A percentile compares a stretch with the other conserved stretches of the same genome.
Conservation (phyloP, 192 early-diverging fungal species). For the Backusella mclennaniae region DNA sequence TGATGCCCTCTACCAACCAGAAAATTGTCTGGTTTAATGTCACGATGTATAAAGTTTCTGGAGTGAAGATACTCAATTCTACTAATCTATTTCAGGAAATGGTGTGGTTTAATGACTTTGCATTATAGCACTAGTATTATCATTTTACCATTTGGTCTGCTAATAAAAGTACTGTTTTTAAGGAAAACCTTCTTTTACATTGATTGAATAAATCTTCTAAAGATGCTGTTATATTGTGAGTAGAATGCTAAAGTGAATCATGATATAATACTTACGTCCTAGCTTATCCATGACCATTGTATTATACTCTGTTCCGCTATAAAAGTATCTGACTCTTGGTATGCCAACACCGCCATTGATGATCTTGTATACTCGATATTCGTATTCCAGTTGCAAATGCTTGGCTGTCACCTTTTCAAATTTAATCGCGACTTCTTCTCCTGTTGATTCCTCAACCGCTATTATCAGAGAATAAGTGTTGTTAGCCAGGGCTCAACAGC, state of each 20-base stretch:
- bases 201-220: slow-evolving; percentile 90
- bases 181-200: slow-evolving; percentile 84
- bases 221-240: slow-evolving; percentile 36
- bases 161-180: slow-evolving; percentile 83
- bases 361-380: slow-evolving; percentile 91
- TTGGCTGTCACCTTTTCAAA: slow-evolving; percentile 89
- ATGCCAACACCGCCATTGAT: slow-evolving; percentile 92
- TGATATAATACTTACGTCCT: slow-evolving; percentile 43
- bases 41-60: slow-evolving; percentile 88
- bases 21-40: slow-evolving; percentile 93
- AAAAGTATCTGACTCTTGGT: slow-evolving; percentile 83
- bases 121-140: not conserved
- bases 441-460: slow-evolving; percentile 83
- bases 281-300: slow-evolving; percentile 89
- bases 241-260: too few species aligned
- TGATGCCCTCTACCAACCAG: slow-evolving; percentile 82
- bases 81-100: slow-evolving; percentile 40
- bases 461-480: not conserved
- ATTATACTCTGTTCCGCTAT: slow-evolving; percentile 78
- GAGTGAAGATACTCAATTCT: slow-evolving; percentile 71
- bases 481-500: too few species aligned
- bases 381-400: slow-evolving; percentile 98
- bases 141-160: slow-evolving; percentile 78
- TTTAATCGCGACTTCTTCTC: slow-evolving; percentile 98
- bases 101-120: not conserved